Evolutionary conservation across 2,329 filamentous ascomycete genomes (phyloP).

Genomic region (Akanthomyces dipterigenus): DNA sequence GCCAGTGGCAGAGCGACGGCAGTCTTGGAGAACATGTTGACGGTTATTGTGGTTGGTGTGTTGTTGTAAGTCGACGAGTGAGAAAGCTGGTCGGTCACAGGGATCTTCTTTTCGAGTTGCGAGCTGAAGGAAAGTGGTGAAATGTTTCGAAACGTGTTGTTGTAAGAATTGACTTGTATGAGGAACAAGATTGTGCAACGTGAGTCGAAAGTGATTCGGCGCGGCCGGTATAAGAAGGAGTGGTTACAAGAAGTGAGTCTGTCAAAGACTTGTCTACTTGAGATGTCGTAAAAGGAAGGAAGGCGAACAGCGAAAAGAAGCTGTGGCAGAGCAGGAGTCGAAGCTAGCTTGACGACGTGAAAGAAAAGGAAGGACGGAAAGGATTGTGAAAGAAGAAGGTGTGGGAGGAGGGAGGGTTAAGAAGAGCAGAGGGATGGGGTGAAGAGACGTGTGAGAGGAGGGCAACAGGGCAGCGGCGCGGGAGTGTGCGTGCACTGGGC

Average conservation of each 20-base stretch:
- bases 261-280: constrained; percentile 42
- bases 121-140: constrained; percentile 1
- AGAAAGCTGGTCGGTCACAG: background rate
- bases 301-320: constrained; percentile 30
- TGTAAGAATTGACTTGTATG: background rate
- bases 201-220: constrained; percentile 12
- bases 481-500: background rate
- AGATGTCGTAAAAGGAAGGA: constrained; percentile 1
- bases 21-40: constrained; percentile 36
- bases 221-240: constrained; percentile 31
- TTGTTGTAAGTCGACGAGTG: constrained; percentile 3
- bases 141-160: background rate
- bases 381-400: constrained; percentile 18
- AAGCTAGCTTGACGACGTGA: constrained; percentile 18
- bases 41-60: background rate
- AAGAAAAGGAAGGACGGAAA: constrained; percentile 15
- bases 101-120: constrained; percentile 1
- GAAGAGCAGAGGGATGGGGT: background rate
- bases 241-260: constrained; percentile 32
- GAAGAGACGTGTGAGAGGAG: background rate
- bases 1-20: constrained; percentile 35
- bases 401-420: constrained; percentile 16
- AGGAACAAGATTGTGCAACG: background rate
- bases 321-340: constrained; percentile 18
- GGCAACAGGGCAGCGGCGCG: background rate